A percentile compares a stretch with the other conserved stretches of the same genome.
phyloP scores from a whole-genome alignment of 2,329 filamentous ascomycete species.

The Exophiala aquamarina region DNA sequence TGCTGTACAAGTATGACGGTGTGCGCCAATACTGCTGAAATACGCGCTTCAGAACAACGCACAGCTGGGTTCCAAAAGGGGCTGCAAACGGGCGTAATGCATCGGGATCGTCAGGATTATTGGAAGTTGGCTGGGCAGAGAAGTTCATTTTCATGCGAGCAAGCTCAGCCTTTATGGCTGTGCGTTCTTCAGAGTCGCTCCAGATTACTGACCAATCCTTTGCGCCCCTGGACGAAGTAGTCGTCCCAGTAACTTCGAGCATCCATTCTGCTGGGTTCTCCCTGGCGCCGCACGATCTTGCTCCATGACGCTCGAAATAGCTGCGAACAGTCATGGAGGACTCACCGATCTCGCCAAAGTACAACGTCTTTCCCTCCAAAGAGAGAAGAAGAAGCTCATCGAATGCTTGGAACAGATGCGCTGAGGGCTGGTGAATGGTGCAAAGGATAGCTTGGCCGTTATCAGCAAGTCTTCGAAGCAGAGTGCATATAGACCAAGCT shows the following conservation, averaged over 20 bases:
- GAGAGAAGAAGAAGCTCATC: constrained; percentile 65
- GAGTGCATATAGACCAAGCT: constrained; percentile 85
- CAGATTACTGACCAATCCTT: constrained; percentile 66
- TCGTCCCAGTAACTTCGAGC: constrained; percentile 60
- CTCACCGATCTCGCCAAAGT: constrained; percentile 66
- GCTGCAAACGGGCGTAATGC: constrained; percentile 83
- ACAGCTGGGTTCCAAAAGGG: constrained; percentile 67
- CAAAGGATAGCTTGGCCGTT: constrained; percentile 92
- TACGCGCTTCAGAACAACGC: constrained; percentile 68
- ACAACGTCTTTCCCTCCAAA: constrained; percentile 65
- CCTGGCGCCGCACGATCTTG: constrained; percentile 56
- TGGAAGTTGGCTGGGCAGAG: constrained; percentile 39
- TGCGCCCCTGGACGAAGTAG: constrained; percentile 62
- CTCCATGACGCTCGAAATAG: constrained; percentile 68
- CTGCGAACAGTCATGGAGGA: constrained; percentile 57
- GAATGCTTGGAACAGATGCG: constrained; percentile 88
- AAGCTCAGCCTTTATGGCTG: constrained; percentile 55
- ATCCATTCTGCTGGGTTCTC: constrained; percentile 79
- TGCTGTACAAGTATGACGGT: constrained; percentile 85
- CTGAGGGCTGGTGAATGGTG: constrained; percentile 96
- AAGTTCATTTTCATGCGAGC: constrained; percentile 53
- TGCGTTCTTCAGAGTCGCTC: constrained; percentile 59
- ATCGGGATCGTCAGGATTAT: constrained; percentile 51
- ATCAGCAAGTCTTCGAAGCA: constrained; percentile 86
- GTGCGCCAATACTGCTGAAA: constrained; percentile 93